Evolutionary conservation across 306 rosid species (phyloP), one percentile per base, ranked within the genome.

Genomic region (Dalbergia cochinchinensis): DNA sequence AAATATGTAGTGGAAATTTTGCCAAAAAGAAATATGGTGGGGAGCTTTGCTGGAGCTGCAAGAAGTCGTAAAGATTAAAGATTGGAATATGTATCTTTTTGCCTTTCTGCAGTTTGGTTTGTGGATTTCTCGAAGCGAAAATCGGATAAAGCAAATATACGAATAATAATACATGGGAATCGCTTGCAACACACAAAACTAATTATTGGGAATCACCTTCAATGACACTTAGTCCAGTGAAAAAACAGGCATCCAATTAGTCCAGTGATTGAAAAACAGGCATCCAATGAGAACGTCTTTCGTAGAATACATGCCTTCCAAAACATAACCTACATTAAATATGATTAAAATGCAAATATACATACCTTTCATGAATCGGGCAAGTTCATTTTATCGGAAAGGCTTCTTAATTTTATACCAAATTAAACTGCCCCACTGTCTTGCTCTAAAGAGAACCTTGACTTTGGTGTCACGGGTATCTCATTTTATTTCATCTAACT

Each of bases 401-500:
- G 62, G 26, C 31, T 57, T 35, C 71, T 60, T 74, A 67, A 66
- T 78, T 78, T 69, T 70, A 64, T 55, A 53, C 22, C 4, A 45
- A 69, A 44, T 63, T 19, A 54, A 45, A 74, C 13, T 13, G 19
- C 4, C 34, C 58, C 31, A 1, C 42, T 57, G 54, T 51, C 76
- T 78, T 79, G 65, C 55, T 35, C 41, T 45, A 61, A 62, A 67
- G 61, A 63, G 78, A 84, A 80, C 57, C 77, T 80, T 84, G 93
- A 91, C 91, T 89, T 89, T 71, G 62, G 86, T 34, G 78, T 59
- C 83, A 58, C 1, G 37, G 77, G 91, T 63, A 82, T 89, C 91
- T 73, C 54, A 34, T 54, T 44, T 79, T 77, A 31, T 65, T 72
- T 35, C 34, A 41, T 73, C 66, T 13, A 47, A 80, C 34, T 54